phyloP scores from a whole-genome alignment of 2,329 filamentous ascomycete genomes.

The Rugonectria rugulosa region DNA sequence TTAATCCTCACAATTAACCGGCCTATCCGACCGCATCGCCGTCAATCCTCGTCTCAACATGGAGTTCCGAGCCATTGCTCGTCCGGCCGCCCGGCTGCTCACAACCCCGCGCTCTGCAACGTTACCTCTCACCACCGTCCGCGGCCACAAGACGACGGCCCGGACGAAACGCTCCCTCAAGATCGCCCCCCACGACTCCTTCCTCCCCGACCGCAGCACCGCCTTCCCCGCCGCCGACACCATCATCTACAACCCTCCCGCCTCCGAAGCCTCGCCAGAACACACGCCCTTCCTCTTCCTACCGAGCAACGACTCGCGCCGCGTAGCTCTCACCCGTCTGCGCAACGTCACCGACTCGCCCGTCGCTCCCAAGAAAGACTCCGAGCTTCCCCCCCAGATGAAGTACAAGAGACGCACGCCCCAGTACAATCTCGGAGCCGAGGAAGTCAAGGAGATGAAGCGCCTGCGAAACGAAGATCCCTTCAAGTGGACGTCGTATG shows the following conservation, averaged over 20 bases:
- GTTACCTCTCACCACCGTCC: slow-evolving; percentile 39
- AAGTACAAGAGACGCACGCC: slow-evolving; percentile 46
- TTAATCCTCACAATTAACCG: neutral
- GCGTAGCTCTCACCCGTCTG: slow-evolving; percentile 55
- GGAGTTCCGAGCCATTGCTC: slow-evolving; percentile 46
- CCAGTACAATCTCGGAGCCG: slow-evolving; percentile 60
- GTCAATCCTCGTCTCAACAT: slow-evolving; percentile 35
- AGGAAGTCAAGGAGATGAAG: slow-evolving; percentile 68
- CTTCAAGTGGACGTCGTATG: slow-evolving; percentile 60
- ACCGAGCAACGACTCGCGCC: slow-evolving; percentile 62
- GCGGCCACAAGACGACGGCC: slow-evolving; percentile 59
- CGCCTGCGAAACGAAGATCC: slow-evolving; percentile 62
- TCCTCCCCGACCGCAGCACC: slow-evolving; percentile 52
- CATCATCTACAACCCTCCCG: slow-evolving; percentile 66
- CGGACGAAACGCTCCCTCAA: slow-evolving; percentile 66
- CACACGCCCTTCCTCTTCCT: slow-evolving; percentile 74
- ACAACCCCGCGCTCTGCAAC: slow-evolving; percentile 32
- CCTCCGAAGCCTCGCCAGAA: slow-evolving; percentile 62
- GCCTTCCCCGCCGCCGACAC: slow-evolving; percentile 44
- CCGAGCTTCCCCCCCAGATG: slow-evolving; percentile 47
- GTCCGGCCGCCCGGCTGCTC: slow-evolving; percentile 46
- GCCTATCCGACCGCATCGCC: slow-evolving; percentile 3
- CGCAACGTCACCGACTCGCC: slow-evolving; percentile 46
- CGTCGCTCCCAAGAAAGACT: slow-evolving; percentile 23
- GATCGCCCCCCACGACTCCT: slow-evolving; percentile 67